Conservation (phyloP, 2,329 filamentous ascomycete species). For the Teratosphaeria epicoccoides region DNA sequence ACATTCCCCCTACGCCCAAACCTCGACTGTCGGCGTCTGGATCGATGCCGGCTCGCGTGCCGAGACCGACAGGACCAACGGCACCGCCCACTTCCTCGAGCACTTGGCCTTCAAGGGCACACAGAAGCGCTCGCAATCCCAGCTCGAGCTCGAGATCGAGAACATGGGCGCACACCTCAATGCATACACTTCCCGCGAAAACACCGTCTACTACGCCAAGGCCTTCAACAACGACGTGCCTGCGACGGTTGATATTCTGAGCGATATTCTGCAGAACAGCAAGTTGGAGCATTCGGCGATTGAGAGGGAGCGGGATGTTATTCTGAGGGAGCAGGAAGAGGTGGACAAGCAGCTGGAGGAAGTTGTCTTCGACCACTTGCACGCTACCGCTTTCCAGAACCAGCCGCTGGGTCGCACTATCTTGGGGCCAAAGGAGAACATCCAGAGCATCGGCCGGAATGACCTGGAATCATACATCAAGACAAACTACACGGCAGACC, state of each 20-base stretch:
- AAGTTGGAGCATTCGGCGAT: conserved; percentile 89
- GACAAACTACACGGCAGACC: conserved; percentile 98
- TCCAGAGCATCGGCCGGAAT: conserved; percentile 83
- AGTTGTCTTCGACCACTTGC: conserved; percentile 97
- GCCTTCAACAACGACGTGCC: conserved; percentile 97
- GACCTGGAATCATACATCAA: conserved; percentile 96
- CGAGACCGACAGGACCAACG: conserved; percentile 97
- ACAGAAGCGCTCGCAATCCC: conserved; percentile 84
- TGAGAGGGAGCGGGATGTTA: conserved; percentile 96
- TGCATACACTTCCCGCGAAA: conserved; percentile 98
- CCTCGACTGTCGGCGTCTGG: conserved; percentile 96
- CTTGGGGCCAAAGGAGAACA: conserved; percentile 95
- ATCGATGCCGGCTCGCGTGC: conserved; percentile 97
- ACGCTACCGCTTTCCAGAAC: conserved; percentile 93
- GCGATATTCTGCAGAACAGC: conserved; percentile 98
- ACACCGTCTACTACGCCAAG: conserved; percentile 99
- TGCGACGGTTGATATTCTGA: conserved; percentile 92
- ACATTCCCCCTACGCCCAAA: conserved; percentile 96
- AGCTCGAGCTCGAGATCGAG: conserved; percentile 98
- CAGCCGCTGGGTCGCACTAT: conserved; percentile 97
- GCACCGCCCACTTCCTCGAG: conserved; percentile 98
- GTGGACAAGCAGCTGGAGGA: conserved; percentile 99
- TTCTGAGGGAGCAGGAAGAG: conserved; percentile 96
- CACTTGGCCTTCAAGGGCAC: conserved; percentile 99
- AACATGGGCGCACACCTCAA: conserved; percentile 99